Percentiles rank a stretch among this genome's conserved stretches.
phyloP scores from a whole-genome alignment of 2,329 filamentous ascomycete genomes.

The Epichloe festucae region DNA sequence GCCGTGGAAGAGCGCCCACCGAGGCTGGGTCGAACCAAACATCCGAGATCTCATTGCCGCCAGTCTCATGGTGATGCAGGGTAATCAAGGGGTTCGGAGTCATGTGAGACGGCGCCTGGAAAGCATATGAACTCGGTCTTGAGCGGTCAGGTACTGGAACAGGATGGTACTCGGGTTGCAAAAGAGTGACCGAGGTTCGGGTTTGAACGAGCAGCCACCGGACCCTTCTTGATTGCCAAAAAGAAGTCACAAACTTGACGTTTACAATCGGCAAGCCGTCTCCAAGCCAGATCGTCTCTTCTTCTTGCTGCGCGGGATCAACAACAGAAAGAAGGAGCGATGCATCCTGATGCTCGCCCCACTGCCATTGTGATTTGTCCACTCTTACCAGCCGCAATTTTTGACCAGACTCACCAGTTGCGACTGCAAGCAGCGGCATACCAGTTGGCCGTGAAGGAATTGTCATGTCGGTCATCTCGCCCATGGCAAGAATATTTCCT shows the following conservation, averaged over 20 bases:
- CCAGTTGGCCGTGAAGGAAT: constrained; percentile 12
- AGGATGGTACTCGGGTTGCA: constrained; percentile 36
- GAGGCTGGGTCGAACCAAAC: constrained; percentile 47
- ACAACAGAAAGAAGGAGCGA: constrained; percentile 34
- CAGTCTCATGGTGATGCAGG: constrained; percentile 39
- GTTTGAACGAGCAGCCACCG: constrained; percentile 44
- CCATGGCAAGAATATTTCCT: constrained; percentile 37
- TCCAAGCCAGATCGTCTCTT: constrained; percentile 39
- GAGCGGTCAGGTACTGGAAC: constrained; percentile 18
- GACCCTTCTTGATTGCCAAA: constrained; percentile 22
- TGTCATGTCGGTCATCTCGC: constrained; percentile 35
- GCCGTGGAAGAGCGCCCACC: constrained; percentile 38
- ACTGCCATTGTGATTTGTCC: constrained; percentile 38
- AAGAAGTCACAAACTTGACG: constrained; percentile 34
- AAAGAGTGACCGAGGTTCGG: constrained; percentile 35
- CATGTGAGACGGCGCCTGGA: constrained; percentile 34
- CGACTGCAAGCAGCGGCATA: constrained; percentile 31
- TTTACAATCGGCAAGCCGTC: constrained; percentile 36
- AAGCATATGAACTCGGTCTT: constrained; percentile 1
- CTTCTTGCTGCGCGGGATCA: constrained; percentile 29
- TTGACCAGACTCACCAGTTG: constrained; percentile 44
- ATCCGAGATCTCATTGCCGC: constrained; percentile 45
- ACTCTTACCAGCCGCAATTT: constrained; percentile 42
- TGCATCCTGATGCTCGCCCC: constrained; percentile 32
- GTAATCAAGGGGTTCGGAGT: constrained; percentile 40